Base-by-base conservation (phyloP, 352 stramenopile genomes). In the Phytopythium vexans region DNA sequence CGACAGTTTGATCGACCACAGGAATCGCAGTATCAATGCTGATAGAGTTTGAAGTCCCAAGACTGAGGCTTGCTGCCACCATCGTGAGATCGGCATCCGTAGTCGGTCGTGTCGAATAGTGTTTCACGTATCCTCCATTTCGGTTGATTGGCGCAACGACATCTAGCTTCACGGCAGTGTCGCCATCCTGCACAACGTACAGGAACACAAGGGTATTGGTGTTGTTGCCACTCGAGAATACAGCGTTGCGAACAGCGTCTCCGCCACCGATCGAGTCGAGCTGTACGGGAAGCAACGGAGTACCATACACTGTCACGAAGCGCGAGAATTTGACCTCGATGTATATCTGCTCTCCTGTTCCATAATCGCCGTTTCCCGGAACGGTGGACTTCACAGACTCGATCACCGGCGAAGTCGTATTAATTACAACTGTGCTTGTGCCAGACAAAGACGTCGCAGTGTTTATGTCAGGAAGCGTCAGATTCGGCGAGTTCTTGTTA, bases 41-140 rank as follows among this genome's bases (percentile, higher is more conserved):
- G 32, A 94, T 85, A 1, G 51, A 62, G 47, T 88, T 89, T n/a
- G 60, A 52, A 3, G 39, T 74, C 7, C 60, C 73, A 14, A 94
- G 72, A 42, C 82, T 90, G 1, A 58, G 60, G 0, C 73, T 64
- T 1, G 72, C 64, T 5, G 53, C 52, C 3, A 62, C 54, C 72
- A 94, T 91, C 10, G 67, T 66, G 2, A 76, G 14, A 32, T 69
- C 33, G 0, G 66, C 77, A 46, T 88, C 74, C 1, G 78, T 90
- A 0, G 77, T 94, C 8, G 82, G 81, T 0, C 75, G 67, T 2
- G 80, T 85, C 2, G 77, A 89, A 27, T 74, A 77, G 45, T 84
- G 78, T 49, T 91, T 89, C 39, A 94, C 80, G 38, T 77, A 87
- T 10, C 72, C 79, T 40, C 71, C 79, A 16, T 86, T 87, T 4